Percentiles rank a stretch among this genome's conserved stretches.
These are phyloP conservation scores for Apiosordaria backusii DNA, from an alignment of 495 filamentous ascomycete genomes.

Conservation along the genomic window DNA sequence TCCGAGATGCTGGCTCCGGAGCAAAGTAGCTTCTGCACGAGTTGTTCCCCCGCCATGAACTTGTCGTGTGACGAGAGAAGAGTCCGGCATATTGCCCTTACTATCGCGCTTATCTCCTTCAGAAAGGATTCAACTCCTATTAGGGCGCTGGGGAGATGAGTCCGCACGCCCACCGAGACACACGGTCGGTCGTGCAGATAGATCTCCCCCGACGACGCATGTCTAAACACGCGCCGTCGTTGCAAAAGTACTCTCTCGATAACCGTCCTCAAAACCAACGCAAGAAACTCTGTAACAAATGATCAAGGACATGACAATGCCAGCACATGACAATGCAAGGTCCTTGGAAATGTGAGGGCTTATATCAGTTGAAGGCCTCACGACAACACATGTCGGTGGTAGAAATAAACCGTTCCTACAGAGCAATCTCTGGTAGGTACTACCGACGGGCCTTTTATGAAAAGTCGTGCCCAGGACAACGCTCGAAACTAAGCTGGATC, in stretches of 20 bases:
- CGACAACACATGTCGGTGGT: neutral
- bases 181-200: neutral
- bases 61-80: conserved; percentile 16
- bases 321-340: no score
- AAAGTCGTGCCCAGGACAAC: neutral
- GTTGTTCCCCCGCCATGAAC: conserved; percentile 8
- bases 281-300: neutral
- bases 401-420: neutral
- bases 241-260: neutral
- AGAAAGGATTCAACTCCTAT: conserved; percentile 43
- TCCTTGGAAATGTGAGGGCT: no score
- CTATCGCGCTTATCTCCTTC: conserved; percentile 57
- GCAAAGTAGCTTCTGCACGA: conserved; percentile 45
- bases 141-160: neutral
- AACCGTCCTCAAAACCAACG: neutral
- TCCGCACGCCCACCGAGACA: neutral
- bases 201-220: conserved; percentile 1
- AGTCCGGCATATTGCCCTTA: conserved; percentile 44
- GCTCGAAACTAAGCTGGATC: no score
- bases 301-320: no score
- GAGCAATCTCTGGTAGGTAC: neutral
- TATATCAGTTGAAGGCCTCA: no score
- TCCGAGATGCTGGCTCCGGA: conserved; percentile 55
- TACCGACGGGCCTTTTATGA: conserved; percentile 10
- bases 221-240: neutral